Evolutionary conservation across 257 asterid genomes (phyloP), one percentile per base, ranked within the genome.

Genomic region (Handroanthus guayacan): DNA sequence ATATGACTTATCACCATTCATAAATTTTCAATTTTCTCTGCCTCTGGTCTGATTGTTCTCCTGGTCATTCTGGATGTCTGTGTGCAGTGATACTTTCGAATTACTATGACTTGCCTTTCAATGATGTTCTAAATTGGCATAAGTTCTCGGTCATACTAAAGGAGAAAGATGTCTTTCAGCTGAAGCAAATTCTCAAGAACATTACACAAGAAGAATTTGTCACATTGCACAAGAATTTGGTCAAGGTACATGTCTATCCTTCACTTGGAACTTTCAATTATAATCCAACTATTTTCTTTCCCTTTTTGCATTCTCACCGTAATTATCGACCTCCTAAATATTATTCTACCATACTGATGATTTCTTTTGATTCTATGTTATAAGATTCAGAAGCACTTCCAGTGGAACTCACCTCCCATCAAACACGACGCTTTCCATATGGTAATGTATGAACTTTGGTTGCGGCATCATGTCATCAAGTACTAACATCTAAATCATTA

Each of bases 361-460:
- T 7, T 54, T 65, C 18, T 37, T 55, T 17, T 78, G 73, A 37
- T 67, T 39, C 64, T 79, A 47, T 67, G 50, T 47, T 54, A 10
- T 48, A 89, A 95, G 99, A 87, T 93, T 54, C 97, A 92, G 85
- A 90, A 89, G 86, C 99, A 95, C 80, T 91, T 91, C 86, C 97
- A 87, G 62, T 95, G 99, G 98, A 95, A 95, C 86, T 63, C 97
- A 6, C 99, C 97, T 64, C 92, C 98, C 4, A 31, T 81, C 57
- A 82, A 77, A 43, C 86, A 84, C 5, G 99, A 95, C 38, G 89
- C 98, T 5, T 95, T 95, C 86, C 98, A 95, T 74, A 91, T 93
- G 99, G 87, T 95, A 48, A 93, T 95, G 97, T 95, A 95, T 55
- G 99, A 95, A 31, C 97, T 95, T 54, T 95, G 99, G 99, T 71